phyloP scores from a whole-genome alignment of 208 protist species.

The Trypanosoma boissoni region DNA sequence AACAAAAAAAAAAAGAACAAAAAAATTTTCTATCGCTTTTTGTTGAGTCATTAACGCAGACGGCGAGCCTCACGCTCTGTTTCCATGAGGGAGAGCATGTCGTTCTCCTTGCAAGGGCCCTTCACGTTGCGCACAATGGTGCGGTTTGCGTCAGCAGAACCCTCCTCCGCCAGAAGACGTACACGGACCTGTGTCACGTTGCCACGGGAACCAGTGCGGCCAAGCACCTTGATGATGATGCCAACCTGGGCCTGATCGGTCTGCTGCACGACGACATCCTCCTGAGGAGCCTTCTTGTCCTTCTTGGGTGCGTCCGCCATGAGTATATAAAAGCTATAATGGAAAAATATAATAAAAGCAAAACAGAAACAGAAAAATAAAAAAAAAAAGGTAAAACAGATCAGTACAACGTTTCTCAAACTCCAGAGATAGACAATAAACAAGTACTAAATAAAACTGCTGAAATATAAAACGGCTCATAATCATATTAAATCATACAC shows the following conservation, averaged over 20 bases:
- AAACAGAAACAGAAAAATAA: conserved; percentile 8
- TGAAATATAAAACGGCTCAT: conserved; percentile 6
- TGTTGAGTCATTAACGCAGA: conserved; percentile 91
- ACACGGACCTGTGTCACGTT: conserved; percentile 98
- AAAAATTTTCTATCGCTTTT: conserved; percentile 6
- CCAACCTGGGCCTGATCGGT: conserved; percentile 90
- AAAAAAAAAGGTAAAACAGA: conserved; percentile 2
- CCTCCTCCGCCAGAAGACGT: conserved; percentile 91
- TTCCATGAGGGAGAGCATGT: conserved; percentile 99
- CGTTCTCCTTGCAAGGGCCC: conserved; percentile 97
- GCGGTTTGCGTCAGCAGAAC: conserved; percentile 88
- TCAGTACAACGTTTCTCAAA: neutral
- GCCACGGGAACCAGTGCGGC: conserved; percentile 99
- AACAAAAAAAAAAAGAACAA: conserved; percentile 23
- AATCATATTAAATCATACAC: conserved; percentile 3
- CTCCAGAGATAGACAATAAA: neutral
- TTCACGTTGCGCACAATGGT: conserved; percentile 99
- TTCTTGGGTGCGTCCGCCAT: conserved; percentile 67
- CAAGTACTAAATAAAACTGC: neutral
- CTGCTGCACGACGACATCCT: conserved; percentile 71
- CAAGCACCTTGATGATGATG: conserved; percentile 97
- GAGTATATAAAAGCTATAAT: conserved; percentile 15
- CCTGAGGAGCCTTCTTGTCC: conserved; percentile 73
- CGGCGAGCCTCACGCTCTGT: conserved; percentile 99
- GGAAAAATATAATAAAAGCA: conserved; percentile 14